Base-by-base conservation (phyloP, 202 grass and related monocot species). In the Panicum hallii region DNA sequence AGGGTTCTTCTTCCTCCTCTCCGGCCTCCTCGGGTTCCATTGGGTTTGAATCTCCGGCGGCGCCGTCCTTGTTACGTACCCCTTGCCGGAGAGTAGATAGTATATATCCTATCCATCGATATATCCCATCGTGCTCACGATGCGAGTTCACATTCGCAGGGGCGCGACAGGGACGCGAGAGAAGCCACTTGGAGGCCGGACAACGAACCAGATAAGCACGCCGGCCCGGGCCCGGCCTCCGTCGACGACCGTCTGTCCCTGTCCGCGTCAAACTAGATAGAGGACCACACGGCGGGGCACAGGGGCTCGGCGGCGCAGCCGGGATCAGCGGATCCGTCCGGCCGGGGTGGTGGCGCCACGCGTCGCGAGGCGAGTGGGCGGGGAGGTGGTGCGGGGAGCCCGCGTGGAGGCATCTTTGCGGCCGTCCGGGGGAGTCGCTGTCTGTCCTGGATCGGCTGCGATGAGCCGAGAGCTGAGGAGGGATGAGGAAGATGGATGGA, bases 321-420 rank as follows among this genome's bases (percentile, higher is more conserved):
- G 36, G 45, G 75, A 87, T 75, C 68, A 9, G 52, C 8, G 44
- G 62, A 79, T 67, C 72, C 45, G 56, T 40, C 70, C 52, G 38
- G 7, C 13, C 14, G 11, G 64, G 23, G 55, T 0, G 54, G 28
- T 42, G 72, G 30, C 4, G 42, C 79, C 79, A 90, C 88, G 74
- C 36, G 70, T 60, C 32, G 0, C 4, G 40, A 38, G 17, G 58
- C 1, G 28, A 84, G 19, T 80, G 76, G 75, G 19, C 10, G 22
- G 11, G 2, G 47, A 3, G 34, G 47, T 38, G 13, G 0, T 10
- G 61, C 5, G 30, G 5, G 61, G 14, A 16, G 32, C 42, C 28
- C 30, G 46, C 79, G 65, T 74, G 81, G 82, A 75, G 53, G 54
- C 77, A 77, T 81, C 71, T 81, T 63, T 20, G 36, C 77, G 6